Evolutionary conservation across 2,329 filamentous ascomycete genomes (phyloP).

Genomic region (Arthroderma uncinatum): DNA sequence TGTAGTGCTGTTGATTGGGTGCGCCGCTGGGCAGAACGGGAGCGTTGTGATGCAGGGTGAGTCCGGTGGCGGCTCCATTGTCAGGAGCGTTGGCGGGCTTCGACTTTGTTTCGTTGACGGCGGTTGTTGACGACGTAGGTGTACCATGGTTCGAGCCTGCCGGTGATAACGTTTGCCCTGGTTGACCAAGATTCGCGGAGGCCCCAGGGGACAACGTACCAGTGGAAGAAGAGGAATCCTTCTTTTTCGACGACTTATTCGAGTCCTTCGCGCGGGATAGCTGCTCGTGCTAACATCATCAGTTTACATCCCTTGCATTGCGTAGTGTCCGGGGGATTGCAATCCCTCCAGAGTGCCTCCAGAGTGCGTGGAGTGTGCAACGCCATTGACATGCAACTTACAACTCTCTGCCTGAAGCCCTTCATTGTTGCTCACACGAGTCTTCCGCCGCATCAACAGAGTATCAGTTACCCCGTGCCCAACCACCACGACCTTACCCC

Average conservation of each 20-base stretch:
- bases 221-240: conserved; percentile 40
- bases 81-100: conserved; percentile 49
- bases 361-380: conserved; percentile 1
- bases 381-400: conserved; percentile 44
- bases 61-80: conserved; percentile 22
- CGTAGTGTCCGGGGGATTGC: conserved; percentile 17
- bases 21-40: conserved; percentile 22
- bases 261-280: conserved; percentile 82
- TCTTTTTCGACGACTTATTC: conserved; percentile 64
- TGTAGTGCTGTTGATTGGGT: conserved; percentile 29
- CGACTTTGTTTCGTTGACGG: conserved; percentile 72
- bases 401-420: conserved; percentile 93
- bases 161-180: conserved; percentile 42
- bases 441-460: conserved; percentile 18
- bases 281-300: conserved; percentile 54
- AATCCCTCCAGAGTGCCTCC: conserved; percentile 11
- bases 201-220: conserved; percentile 71
- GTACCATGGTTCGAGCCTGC: conserved; percentile 55
- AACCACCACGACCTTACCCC: conserved; percentile 11
- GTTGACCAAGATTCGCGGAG: conserved; percentile 20
- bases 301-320: conserved; percentile 12
- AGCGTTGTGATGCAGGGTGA: conserved; percentile 18
- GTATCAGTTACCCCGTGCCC: conserved; percentile 6
- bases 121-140: conserved; percentile 79
- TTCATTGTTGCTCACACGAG: conserved; percentile 60